Evolutionary conservation across 768 basidiomycete genomes (phyloP).

Genomic region (Hemileccinum rubropunctum): DNA sequence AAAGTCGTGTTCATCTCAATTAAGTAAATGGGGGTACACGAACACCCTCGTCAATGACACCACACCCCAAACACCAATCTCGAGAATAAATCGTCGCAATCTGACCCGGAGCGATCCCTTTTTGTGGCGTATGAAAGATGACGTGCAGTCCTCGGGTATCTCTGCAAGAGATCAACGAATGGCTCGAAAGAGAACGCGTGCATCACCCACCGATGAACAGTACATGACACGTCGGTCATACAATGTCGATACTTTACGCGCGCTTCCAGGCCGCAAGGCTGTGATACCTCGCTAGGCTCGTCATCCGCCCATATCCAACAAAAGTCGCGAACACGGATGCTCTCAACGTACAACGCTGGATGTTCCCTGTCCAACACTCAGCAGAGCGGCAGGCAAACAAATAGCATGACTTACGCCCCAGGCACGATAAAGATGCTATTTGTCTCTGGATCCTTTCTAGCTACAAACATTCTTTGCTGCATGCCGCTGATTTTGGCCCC

Average conservation of each 20-base stretch:
- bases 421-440: slow-evolving; percentile 80
- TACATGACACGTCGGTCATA: slow-evolving; percentile 54
- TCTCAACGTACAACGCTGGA: slow-evolving; percentile 46
- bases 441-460: slow-evolving; percentile 55
- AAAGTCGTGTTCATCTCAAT: neutral
- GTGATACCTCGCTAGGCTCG: slow-evolving; percentile 46
- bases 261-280: slow-evolving; percentile 44
- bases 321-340: slow-evolving; percentile 48
- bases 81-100: slow-evolving; percentile 70
- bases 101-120: slow-evolving; percentile 78
- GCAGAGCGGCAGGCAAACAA: neutral
- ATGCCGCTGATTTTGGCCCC: slow-evolving; percentile 65
- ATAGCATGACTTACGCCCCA: slow-evolving; percentile 49
- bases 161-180: slow-evolving; percentile 17
- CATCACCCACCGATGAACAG: slow-evolving; percentile 44
- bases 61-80: slow-evolving; percentile 83
- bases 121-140: slow-evolving; percentile 55
- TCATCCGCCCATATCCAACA: slow-evolving; percentile 74
- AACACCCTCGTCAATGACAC: slow-evolving; percentile 47
- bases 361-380: slow-evolving; percentile 47
- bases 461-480: slow-evolving; percentile 65
- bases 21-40: neutral
- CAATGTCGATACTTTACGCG: slow-evolving; percentile 69
- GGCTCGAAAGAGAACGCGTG: neutral
- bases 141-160: slow-evolving; percentile 36